Conservation (phyloP, 768 basidiomycete species). For the Candolleomyces eurysporus region DNA sequence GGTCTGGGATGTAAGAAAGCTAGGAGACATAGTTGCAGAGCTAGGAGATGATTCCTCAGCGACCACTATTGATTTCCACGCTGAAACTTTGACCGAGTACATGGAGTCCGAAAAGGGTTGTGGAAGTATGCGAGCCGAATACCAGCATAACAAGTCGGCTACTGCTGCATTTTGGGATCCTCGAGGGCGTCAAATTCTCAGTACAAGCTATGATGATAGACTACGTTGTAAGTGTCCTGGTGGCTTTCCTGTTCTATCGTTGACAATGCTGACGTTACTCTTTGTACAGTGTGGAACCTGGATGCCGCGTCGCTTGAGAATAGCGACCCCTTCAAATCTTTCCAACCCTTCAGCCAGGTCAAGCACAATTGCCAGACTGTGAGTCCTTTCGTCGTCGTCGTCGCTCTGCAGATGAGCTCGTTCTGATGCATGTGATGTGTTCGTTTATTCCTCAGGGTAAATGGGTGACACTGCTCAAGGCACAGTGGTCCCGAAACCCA, state of each 20-base stretch:
- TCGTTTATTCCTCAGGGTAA: too few species aligned
- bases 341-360: conserved; percentile 61
- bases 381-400: conserved; percentile 14
- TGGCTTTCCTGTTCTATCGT: not conserved
- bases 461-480: conserved; percentile 78
- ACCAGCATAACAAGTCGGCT: conserved; percentile 70
- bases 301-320: conserved; percentile 47
- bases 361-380: conserved; percentile 83
- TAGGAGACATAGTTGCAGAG: conserved; percentile 41
- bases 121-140: conserved; percentile 59
- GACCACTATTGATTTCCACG: conserved; percentile 31
- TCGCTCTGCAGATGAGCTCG: too few species aligned
- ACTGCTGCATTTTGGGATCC: conserved; percentile 89
- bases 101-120: conserved; percentile 50
- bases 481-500: conserved; percentile 77
- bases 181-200: conserved; percentile 72
- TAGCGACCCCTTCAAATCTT: conserved; percentile 51
- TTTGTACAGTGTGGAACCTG: conserved; percentile 71
- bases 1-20: conserved; percentile 78
- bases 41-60: conserved; percentile 27
- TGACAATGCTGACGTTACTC: not conserved
- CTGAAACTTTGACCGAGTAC: conserved; percentile 48
- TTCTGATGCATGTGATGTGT: too few species aligned
- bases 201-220: conserved; percentile 82
- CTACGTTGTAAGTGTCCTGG: conserved; percentile 53